Conservation (phyloP, 352 stramenopile genomes). For the Globisporangium spiculum region DNA sequence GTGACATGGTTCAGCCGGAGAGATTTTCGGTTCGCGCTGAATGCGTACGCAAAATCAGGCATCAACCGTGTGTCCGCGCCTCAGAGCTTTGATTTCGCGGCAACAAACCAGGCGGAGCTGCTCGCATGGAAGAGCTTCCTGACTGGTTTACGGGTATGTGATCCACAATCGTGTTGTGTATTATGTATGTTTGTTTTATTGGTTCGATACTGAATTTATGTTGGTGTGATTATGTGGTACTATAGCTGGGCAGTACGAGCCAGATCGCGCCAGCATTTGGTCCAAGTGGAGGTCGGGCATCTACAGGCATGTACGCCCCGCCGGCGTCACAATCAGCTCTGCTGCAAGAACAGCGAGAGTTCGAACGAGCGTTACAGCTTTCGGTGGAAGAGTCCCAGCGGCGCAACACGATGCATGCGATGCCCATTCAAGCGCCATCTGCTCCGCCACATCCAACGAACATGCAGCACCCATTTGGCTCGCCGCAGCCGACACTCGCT, state of each 20-base stretch:
- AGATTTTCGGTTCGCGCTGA: slow-evolving; percentile 65
- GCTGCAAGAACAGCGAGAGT: slow-evolving; percentile 53
- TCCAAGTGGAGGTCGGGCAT: slow-evolving; percentile 2
- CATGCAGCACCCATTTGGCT: slow-evolving; percentile 21
- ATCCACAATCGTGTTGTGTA: neutral
- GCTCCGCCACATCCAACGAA: slow-evolving; percentile 28
- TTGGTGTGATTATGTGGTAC: neutral
- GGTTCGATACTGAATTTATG: neutral
- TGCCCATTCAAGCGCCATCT: slow-evolving; percentile 21
- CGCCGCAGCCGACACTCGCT: slow-evolving; percentile 45
- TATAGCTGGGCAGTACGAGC: slow-evolving; percentile 21
- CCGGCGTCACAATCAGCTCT: slow-evolving; percentile 16
- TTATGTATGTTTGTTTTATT: neutral
- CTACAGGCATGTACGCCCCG: neutral
- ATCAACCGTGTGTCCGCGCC: slow-evolving; percentile 62
- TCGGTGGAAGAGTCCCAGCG: slow-evolving; percentile 54
- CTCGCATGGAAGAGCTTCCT: slow-evolving; percentile 73
- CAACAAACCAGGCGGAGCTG: slow-evolving; percentile 52
- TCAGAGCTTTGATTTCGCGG: slow-evolving; percentile 66
- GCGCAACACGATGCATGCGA: neutral
- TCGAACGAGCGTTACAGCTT: slow-evolving; percentile 54
- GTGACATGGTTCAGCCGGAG: slow-evolving; percentile 67
- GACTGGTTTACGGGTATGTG: slow-evolving; percentile 42
- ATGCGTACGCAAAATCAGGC: slow-evolving; percentile 53
- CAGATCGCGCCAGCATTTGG: slow-evolving; percentile 29